Conservation (phyloP, 2,329 filamentous ascomycete genomes). For the Chaetomium olivaceum region DNA sequence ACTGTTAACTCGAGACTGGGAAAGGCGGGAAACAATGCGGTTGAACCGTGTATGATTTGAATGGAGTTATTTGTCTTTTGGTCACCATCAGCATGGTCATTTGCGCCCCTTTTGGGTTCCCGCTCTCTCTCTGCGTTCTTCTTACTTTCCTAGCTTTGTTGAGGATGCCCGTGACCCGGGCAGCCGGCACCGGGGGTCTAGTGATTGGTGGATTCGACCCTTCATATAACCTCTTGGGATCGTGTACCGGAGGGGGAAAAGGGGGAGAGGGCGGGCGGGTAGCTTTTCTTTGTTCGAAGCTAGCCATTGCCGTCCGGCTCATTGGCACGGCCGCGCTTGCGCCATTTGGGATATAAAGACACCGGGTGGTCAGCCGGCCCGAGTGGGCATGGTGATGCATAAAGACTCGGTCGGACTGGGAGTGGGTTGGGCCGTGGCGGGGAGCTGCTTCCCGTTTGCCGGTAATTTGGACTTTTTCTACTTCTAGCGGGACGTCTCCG, state of each 20-base stretch:
- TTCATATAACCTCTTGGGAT: neutral
- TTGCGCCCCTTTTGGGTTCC: neutral
- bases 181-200: neutral
- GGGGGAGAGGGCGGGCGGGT: neutral
- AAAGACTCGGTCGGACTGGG: neutral
- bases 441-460: neutral
- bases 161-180: neutral
- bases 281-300: neutral
- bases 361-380: neutral
- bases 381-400: neutral
- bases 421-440: neutral
- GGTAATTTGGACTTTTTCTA: neutral
- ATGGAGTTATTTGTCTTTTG: neutral
- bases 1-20: conserved; percentile 6
- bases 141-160: neutral
- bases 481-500: neutral
- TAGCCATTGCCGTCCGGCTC: neutral
- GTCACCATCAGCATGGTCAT: neutral
- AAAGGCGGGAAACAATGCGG: neutral
- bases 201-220: neutral
- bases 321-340: neutral
- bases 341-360: neutral
- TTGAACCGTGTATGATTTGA: neutral
- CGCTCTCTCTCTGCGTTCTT: neutral
- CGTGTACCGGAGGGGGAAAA: too few species aligned